Evolutionary conservation across 176 grass and related monocot species (phyloP).

Genomic region (Triticum urartu): DNA sequence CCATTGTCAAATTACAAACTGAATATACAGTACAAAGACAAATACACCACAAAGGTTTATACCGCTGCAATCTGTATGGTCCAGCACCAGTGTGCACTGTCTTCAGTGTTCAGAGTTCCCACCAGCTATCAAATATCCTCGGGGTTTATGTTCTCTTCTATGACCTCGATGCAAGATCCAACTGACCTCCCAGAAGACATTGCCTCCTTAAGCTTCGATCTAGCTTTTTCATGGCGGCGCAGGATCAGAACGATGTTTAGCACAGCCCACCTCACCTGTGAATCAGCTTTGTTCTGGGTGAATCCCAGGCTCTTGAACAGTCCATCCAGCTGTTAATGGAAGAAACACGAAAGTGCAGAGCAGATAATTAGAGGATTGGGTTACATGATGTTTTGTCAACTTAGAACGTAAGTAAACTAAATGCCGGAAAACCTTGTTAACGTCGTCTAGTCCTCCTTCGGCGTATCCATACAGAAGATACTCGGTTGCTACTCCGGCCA

Average conservation of each 20-base stretch:
- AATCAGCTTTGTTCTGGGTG: constrained; percentile 51
- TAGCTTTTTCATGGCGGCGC: constrained; percentile 43
- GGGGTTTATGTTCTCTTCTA: constrained; percentile 38
- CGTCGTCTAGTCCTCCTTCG: constrained; percentile 71
- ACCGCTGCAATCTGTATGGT: neutral
- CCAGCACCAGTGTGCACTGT: neutral
- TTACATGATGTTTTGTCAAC: neutral
- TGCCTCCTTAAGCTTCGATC: constrained; percentile 41
- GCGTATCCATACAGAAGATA: constrained; percentile 75
- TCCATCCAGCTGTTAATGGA: constrained; percentile 31
- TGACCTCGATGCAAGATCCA: constrained; percentile 41
- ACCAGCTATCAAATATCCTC: constrained; percentile 35
- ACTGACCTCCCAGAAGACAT: constrained; percentile 42
- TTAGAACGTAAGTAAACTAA: neutral
- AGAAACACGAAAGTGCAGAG: neutral
- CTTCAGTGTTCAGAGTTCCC: neutral
- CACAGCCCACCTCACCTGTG: constrained; percentile 52
- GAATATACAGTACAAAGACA: neutral
- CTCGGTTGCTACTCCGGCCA: constrained; percentile 74
- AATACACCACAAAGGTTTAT: neutral
- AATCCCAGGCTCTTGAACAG: constrained; percentile 43
- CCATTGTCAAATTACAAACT: neutral
- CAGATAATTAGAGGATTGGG: neutral
- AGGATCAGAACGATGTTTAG: constrained; percentile 39
- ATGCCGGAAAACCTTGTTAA: constrained; percentile 47